A percentile compares a stretch with the other conserved stretches of the same genome.
phyloP scores from a whole-genome alignment of 805 yeast genomes.

The Yarrowia divulgata region DNA sequence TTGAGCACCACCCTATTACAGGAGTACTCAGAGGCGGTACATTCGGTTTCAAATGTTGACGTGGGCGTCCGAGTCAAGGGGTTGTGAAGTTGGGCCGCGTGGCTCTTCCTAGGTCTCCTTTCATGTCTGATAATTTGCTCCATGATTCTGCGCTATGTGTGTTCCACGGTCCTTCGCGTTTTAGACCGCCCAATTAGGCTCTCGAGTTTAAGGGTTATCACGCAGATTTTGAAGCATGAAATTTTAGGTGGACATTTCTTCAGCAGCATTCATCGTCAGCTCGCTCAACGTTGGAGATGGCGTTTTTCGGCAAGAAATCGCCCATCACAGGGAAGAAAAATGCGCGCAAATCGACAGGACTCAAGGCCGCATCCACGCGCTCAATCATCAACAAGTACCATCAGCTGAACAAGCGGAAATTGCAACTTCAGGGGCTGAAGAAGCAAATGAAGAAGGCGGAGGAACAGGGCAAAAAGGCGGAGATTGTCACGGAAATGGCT shows the following conservation, averaged over 20 bases:
- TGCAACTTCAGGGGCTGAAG: conserved; percentile 25
- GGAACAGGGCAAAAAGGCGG: background rate
- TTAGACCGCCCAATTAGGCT: background rate
- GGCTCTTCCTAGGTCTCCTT: background rate
- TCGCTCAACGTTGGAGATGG: conserved; percentile 14
- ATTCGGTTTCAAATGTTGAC: conserved; percentile 2
- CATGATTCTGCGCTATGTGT: background rate
- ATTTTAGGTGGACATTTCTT: conserved; percentile 8
- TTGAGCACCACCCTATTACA: conserved; percentile 11
- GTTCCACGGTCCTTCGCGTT: background rate
- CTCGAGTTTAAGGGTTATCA: conserved; percentile 36
- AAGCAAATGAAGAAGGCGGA: conserved; percentile 17
- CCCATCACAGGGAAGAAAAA: conserved; percentile 29
- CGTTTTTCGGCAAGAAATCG: conserved; percentile 34
- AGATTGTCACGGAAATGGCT: conserved; percentile 50
- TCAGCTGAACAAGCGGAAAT: conserved; percentile 25
- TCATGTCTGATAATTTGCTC: background rate
- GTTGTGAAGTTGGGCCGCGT: background rate
- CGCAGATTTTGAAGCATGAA: conserved; percentile 32
- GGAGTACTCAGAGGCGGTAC: conserved; percentile 24
- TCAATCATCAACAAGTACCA: conserved; percentile 31
- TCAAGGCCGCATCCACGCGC: conserved; percentile 29
- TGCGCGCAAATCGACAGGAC: conserved; percentile 30
- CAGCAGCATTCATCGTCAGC: background rate
- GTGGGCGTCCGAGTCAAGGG: conserved; percentile 17